Evolutionary conservation across 208 protist species (phyloP), one percentile per base, ranked within the genome.

Genomic region (Crithidia bombi): DNA sequence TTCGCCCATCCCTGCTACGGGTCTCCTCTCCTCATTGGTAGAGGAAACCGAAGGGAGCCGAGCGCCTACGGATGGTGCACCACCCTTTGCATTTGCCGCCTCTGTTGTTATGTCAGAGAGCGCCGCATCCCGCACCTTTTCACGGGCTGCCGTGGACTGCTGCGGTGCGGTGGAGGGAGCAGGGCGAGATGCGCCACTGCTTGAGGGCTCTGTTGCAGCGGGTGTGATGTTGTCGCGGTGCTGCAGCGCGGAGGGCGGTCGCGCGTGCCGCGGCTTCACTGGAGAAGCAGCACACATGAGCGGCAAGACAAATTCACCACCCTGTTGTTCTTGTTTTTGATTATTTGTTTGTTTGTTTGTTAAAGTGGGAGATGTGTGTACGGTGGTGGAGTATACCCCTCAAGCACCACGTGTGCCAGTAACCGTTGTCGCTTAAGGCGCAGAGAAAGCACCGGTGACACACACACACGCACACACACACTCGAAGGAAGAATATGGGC

Each of bases 251-350:
- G 58, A 54, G 30, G 58, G 26, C 7, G 44, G 58, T 9, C 58
- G 58, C 26, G 54, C 44, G 5, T 44, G 43, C 17, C 58, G 58
- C 11, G 58, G 58, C 30, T 65, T 54, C 30, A 65, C 58, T 0
- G 58, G 58, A 17, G 41, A 26, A 3, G 30, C 23, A 14, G 58
- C 15, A 7, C 58, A 44, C 58, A 65, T 65, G n/a, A n/a, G n/a
- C 14, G 9, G 44, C 5, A 49, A 49, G 19, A 49, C 43, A 12
- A 49, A 6, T 21, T 4, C 38, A 43, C 17, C 17, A 19, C 17
- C 17, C 17, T 43, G 38, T 43, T 43, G 38, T 43, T 43, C 12
- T 43, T 43, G 38, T 43, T 43, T 43, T n/a, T 49, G 17, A 49
- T 49, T 19, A 6, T 49, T 2, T 21, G 9, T 19, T 49, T 49